phyloP scores from a whole-genome alignment of 495 filamentous ascomycete species.

The Xylaria sp. region DNA sequence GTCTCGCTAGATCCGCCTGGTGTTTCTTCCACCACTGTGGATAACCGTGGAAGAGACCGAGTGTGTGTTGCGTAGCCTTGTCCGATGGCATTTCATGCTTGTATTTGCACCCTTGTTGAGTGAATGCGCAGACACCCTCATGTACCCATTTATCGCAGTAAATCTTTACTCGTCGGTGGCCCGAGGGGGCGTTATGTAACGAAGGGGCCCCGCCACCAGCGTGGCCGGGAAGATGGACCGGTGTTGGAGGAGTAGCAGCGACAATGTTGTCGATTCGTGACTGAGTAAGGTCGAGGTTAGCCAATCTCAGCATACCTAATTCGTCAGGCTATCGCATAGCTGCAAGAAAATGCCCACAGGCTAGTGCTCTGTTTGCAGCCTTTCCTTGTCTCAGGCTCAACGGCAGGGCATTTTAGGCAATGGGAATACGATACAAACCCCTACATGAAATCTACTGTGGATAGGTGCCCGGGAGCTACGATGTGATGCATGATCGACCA shows the following conservation, averaged over 20 bases:
- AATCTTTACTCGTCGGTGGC: constrained; percentile 59
- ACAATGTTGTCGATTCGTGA: constrained; percentile 45
- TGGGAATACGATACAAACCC: constrained; percentile 9
- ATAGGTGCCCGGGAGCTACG: constrained; percentile 11
- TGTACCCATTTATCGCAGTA: constrained; percentile 90
- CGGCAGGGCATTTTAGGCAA: background rate
- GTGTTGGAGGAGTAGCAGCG: constrained; percentile 33
- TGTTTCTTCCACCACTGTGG: constrained; percentile 60
- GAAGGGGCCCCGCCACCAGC: constrained; percentile 15
- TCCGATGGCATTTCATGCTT: constrained; percentile 86
- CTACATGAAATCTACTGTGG: constrained; percentile 6
- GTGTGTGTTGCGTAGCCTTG: constrained; percentile 59
- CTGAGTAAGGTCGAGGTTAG: constrained; percentile 26
- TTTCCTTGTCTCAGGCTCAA: background rate
- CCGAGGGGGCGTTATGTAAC: background rate
- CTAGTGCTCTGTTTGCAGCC: constrained; percentile 1
- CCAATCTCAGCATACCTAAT: background rate
- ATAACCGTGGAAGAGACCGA: constrained; percentile 66
- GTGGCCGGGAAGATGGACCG: constrained; percentile 17
- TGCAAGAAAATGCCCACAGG: background rate
- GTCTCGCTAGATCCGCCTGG: constrained; percentile 50
- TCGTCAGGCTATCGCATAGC: background rate
- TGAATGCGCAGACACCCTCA: constrained; percentile 82
- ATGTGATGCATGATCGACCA: constrained; percentile 17
- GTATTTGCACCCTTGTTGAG: constrained; percentile 83